Evolutionary conservation across 2,329 filamentous ascomycete genomes (phyloP).

Genomic region (Neofusicoccum parvum): DNA sequence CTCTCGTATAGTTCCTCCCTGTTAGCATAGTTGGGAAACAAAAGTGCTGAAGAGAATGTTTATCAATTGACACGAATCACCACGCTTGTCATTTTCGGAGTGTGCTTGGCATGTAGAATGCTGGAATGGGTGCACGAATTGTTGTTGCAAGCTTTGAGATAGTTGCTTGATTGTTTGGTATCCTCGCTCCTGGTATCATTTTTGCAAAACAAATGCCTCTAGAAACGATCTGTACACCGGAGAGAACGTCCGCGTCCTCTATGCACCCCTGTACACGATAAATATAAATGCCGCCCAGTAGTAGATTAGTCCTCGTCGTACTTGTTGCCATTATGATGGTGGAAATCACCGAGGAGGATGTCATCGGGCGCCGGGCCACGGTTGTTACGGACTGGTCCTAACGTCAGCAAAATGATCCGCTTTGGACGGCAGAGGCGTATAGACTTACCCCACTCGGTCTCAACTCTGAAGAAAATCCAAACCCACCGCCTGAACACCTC

Average conservation of each 20-base stretch:
- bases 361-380: slow-evolving; percentile 64
- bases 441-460: slow-evolving; percentile 82
- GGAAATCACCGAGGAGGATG: slow-evolving; percentile 71
- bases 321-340: slow-evolving; percentile 51
- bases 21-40: too few relatives aligned
- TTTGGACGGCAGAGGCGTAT: background rate
- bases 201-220: background rate
- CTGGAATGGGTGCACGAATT: too few relatives aligned
- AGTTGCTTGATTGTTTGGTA: background rate
- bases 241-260: background rate
- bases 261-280: background rate
- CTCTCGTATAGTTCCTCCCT: too few relatives aligned
- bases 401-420: slow-evolving; percentile 22
- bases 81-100: too few relatives aligned
- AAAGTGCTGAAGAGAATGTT: too few relatives aligned
- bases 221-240: background rate
- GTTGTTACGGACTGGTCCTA: slow-evolving; percentile 53
- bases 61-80: too few relatives aligned
- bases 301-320: slow-evolving; percentile 59
- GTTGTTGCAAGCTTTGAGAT: too few relatives aligned
- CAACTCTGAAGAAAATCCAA: slow-evolving; percentile 95
- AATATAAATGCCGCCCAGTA: background rate
- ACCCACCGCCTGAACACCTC: slow-evolving; percentile 90
- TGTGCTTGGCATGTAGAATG: too few relatives aligned
- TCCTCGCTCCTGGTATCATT: background rate